A percentile compares a stretch with the other conserved stretches of the same genome.
Conservation (phyloP, 192 early-diverging fungal genomes). For the Geranomyces variabilis region DNA sequence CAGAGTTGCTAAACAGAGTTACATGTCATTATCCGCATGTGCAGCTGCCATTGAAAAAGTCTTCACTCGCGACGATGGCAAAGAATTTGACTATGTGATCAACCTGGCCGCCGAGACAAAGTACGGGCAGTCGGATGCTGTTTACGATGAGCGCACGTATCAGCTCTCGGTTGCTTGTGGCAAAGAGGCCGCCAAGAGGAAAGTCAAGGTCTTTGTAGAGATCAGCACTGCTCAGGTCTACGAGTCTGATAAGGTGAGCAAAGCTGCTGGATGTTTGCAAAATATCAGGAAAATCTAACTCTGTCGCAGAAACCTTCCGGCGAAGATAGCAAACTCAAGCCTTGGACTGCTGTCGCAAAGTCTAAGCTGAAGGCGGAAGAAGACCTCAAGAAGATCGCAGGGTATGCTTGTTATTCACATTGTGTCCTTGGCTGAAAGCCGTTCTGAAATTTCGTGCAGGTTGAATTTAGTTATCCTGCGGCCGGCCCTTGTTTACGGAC, state of each 20-base stretch:
- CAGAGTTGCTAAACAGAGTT: no score
- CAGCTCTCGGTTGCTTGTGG: conserved; percentile 76
- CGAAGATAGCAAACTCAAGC: conserved; percentile 76
- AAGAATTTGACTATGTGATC: conserved; percentile 87
- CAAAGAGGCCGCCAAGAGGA: conserved; percentile 77
- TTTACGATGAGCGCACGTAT: conserved; percentile 82
- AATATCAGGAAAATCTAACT: not conserved
- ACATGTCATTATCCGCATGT: no score
- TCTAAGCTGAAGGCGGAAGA: conserved; percentile 77
- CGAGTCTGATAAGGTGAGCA: conserved; percentile 68
- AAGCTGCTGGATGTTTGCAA: not conserved
- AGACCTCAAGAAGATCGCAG: conserved; percentile 74
- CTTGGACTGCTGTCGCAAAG: conserved; percentile 79
- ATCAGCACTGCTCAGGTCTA: conserved; percentile 93
- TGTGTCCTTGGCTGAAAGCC: not conserved
- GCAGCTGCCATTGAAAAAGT: conserved; percentile 72
- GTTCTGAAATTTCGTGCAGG: conserved; percentile 29
- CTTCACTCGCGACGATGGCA: conserved; percentile 70
- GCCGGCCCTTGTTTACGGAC: conserved; percentile 88
- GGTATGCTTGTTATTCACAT: conserved; percentile 42
- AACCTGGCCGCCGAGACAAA: conserved; percentile 95
- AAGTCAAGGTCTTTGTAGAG: conserved; percentile 78
- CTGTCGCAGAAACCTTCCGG: conserved; percentile 54
- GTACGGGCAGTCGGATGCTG: conserved; percentile 82
- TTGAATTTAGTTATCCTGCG: conserved; percentile 83